phyloP scores from a whole-genome alignment of 129 eudicot species.

The Lonicera japonica region DNA sequence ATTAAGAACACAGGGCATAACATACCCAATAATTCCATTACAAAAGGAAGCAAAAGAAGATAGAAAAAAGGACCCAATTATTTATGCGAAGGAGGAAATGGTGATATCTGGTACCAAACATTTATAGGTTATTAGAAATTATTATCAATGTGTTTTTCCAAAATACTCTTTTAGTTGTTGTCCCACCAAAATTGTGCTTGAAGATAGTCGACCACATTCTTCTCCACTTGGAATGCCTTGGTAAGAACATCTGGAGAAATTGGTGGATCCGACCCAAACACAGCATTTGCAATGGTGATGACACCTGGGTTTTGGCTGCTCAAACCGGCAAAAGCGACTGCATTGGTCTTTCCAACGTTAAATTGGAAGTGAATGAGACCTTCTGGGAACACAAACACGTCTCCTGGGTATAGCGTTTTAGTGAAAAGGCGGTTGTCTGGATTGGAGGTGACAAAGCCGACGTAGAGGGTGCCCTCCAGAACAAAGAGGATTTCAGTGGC shows the following conservation, averaged over 20 bases:
- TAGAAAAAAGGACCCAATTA: no score
- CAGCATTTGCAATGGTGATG: neutral
- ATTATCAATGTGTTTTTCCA: no score
- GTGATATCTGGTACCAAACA: no score
- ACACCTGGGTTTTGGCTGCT: constrained; percentile 2
- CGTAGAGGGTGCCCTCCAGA: neutral
- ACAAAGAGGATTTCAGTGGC: neutral
- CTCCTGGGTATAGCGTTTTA: neutral
- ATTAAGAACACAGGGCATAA: no score
- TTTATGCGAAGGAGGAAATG: no score
- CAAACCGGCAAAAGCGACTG: neutral
- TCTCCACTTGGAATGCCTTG: neutral
- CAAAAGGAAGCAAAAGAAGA: no score
- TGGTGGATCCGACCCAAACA: neutral
- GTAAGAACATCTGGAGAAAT: neutral
- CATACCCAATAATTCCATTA: no score
- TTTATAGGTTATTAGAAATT: no score
- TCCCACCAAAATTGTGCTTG: neutral
- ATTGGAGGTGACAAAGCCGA: neutral
- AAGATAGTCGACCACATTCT: neutral
- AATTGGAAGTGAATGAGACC: constrained; percentile 1
- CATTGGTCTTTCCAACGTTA: neutral
- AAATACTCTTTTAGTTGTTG: no score
- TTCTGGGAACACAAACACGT: neutral
- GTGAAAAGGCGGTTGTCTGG: neutral